A percentile compares a stretch with the other conserved stretches of the same genome.
These are phyloP conservation scores for Fusarium oxysporum DNA, from an alignment of 2,329 filamentous ascomycete genomes.

Conservation along the genomic window DNA sequence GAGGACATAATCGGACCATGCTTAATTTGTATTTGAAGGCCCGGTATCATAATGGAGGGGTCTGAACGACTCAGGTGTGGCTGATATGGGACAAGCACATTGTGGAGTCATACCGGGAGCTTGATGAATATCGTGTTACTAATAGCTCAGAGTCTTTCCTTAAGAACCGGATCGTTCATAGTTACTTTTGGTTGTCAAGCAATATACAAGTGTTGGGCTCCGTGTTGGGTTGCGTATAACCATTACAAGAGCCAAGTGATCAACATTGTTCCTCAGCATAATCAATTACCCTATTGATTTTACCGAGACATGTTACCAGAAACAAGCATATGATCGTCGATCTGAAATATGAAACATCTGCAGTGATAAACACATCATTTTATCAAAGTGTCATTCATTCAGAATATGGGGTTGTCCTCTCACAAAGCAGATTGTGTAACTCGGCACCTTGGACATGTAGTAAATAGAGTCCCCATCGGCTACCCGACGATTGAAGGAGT, in stretches of 20 bases:
- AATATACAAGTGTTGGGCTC: not conserved
- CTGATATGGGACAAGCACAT: not conserved
- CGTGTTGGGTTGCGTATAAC: not conserved
- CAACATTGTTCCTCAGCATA: not conserved
- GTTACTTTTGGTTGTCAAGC: not conserved
- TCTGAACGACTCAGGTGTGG: not conserved
- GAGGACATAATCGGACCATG: not conserved
- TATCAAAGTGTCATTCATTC: not conserved
- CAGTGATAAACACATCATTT: not conserved
- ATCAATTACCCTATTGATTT: not conserved
- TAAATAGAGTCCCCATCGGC: slow-evolving; percentile 54
- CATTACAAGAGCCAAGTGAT: not conserved
- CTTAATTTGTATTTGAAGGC: not conserved
- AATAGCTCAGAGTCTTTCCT: not conserved
- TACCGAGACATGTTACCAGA: not conserved
- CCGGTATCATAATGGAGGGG: not conserved
- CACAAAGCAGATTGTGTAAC: slow-evolving; percentile 71
- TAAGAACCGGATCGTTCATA: not conserved
- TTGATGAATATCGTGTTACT: not conserved
- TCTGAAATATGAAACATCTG: not conserved
- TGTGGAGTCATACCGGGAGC: not conserved
- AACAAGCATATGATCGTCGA: not conserved
- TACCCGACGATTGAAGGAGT: slow-evolving; percentile 62
- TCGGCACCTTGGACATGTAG: slow-evolving; percentile 58
- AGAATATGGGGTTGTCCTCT: slow-evolving; percentile 62